Conservation (phyloP, 2,329 filamentous ascomycete genomes). For the Tolypocladium sp. region DNA sequence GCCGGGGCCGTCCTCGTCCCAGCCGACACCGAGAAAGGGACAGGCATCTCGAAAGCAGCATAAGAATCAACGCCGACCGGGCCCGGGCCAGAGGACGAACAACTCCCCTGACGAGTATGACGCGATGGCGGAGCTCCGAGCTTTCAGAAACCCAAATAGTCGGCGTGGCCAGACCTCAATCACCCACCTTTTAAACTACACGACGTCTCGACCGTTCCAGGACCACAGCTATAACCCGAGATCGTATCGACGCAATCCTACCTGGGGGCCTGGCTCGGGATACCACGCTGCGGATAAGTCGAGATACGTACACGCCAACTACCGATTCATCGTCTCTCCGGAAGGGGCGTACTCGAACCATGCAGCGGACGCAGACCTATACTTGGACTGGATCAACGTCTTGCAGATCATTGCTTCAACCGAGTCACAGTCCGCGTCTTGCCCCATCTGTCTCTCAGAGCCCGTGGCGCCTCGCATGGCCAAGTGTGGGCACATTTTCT, state of each 20-base stretch:
- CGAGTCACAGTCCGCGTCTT: slow-evolving; percentile 79
- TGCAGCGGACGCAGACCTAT: slow-evolving; percentile 76
- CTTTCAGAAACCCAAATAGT: slow-evolving; percentile 47
- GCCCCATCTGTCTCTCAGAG: slow-evolving; percentile 88
- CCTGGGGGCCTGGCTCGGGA: slow-evolving; percentile 79
- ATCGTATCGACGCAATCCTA: slow-evolving; percentile 60
- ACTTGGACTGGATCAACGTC: slow-evolving; percentile 84
- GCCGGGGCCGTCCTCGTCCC: slow-evolving; percentile 19
- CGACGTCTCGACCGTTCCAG: slow-evolving; percentile 62
- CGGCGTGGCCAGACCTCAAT: slow-evolving; percentile 94
- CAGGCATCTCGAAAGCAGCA: slow-evolving; percentile 76
- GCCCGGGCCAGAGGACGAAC: slow-evolving; percentile 26
- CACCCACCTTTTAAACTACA: slow-evolving; percentile 91
- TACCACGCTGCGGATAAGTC: slow-evolving; percentile 89
- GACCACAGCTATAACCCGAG: slow-evolving; percentile 44
- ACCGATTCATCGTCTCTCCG: slow-evolving; percentile 89
- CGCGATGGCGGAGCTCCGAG: slow-evolving; percentile 70
- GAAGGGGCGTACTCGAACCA: slow-evolving; percentile 70
- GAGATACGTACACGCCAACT: slow-evolving; percentile 87
- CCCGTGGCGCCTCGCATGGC: slow-evolving; percentile 95
- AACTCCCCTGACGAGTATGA: slow-evolving; percentile 63
- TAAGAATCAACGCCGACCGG: slow-evolving; percentile 68
- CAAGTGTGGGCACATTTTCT: slow-evolving; percentile 95
- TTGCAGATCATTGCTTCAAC: slow-evolving; percentile 86
- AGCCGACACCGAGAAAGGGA: slow-evolving; percentile 56